These are phyloP conservation scores for Zoysia japonica DNA, from an alignment of 176 grass and related monocot species.

Conservation along the genomic window DNA sequence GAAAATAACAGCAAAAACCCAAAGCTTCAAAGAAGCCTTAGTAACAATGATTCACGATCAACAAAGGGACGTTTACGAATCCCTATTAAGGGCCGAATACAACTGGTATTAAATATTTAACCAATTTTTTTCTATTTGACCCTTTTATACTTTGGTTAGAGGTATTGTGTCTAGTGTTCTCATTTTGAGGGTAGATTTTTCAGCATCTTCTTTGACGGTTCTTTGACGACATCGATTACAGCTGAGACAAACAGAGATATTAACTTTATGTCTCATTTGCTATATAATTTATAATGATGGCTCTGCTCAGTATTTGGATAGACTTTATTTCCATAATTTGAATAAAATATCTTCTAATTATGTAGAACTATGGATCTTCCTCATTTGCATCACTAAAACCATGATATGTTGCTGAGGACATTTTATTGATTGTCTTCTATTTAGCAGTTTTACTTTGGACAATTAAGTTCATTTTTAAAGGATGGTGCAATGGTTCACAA, in stretches of 20 bases:
- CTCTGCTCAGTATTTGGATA: not conserved
- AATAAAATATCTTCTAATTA: not conserved
- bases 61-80: slow-evolving; percentile 85
- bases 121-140: not conserved
- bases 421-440: not conserved
- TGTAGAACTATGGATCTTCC: not conserved
- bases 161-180: not conserved
- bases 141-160: not conserved
- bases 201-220: slow-evolving; percentile 2
- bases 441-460: not conserved
- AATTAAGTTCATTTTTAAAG: not conserved
- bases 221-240: not conserved
- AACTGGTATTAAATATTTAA: slow-evolving; percentile 66
- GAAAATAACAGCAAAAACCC: slow-evolving; percentile 53
- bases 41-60: slow-evolving; percentile 77
- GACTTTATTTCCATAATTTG: not conserved
- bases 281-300: not conserved
- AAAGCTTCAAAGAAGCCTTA: slow-evolving; percentile 62
- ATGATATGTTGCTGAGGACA: not conserved
- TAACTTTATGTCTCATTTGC: not conserved
- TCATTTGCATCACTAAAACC: not conserved
- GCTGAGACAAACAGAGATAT: not conserved
- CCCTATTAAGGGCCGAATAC: slow-evolving; percentile 83
- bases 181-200: not conserved
- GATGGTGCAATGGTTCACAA: not conserved